Evolutionary conservation across 139 green algal genomes (phyloP), one percentile per base, ranked within the genome.

Genomic region (Edaphochlamys debaryana): DNA sequence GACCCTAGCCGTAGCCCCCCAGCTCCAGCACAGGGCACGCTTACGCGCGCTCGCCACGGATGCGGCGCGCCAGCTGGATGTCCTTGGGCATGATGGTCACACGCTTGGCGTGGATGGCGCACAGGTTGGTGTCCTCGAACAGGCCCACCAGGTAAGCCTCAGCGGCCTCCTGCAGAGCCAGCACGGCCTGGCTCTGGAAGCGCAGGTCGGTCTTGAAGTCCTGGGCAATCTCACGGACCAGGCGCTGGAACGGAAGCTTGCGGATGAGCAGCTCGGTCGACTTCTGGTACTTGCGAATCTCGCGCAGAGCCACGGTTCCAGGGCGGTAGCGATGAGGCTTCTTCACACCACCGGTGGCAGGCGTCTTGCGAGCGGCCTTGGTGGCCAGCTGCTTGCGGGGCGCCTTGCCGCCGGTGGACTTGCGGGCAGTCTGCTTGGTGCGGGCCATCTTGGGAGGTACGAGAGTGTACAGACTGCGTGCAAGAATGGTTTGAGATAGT

Each of bases 121-220:
- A 96, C 68, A 75, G 68, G 85, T 95, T 95, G 75, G 89, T 93
- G 90, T 96, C 96, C 92, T 99, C 96, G 69, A 99, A 99, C 77
- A 99, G 91, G 76, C 96, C 96, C 45, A 99, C 96, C 85, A 99
- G 91, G 93, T 98, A 99, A 34, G 96, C 96, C 93, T 99, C 96
- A 66, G 96, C 94, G 36, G 96, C 96, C 92, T 98, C 97, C 92
- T 99, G 97, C 67, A 99, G 94, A 30, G 94, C 97, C 75, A 98
- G 91, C 50, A 99, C 95, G 25, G 97, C 97, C 56, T 91, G 94
- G 80, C 79, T 89, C 94, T 99, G 96, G 94, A 99, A 99, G 84
- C 96, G 92, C 88, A 98, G 93, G 94, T 99, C 96, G 69, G 96
- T 98, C 94, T 99, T 98, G 96, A 98, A 99, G 92, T 99, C 96